Conservation (phyloP, 1,139 yeast genomes). For the Debaryomyces subglobosus region DNA sequence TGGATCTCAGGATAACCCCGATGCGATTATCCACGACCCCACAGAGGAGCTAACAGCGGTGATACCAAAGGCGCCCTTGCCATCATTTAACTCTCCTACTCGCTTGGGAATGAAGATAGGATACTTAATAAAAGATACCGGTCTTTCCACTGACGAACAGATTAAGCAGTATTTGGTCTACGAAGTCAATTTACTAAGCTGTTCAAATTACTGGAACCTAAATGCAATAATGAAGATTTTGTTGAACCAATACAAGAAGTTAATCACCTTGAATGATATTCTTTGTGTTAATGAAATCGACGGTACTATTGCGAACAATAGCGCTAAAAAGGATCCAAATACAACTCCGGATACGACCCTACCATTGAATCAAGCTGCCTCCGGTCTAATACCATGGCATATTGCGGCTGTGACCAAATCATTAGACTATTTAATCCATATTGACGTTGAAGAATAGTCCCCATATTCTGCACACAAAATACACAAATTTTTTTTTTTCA, state of each 20-base stretch:
- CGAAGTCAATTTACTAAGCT: slow-evolving; percentile 69
- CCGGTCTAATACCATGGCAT: slow-evolving; percentile 74
- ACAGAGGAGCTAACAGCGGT: slow-evolving; percentile 65
- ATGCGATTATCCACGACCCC: slow-evolving; percentile 49
- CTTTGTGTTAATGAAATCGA: slow-evolving; percentile 37
- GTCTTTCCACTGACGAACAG: slow-evolving; percentile 11
- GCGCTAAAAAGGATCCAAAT: slow-evolving; percentile 8
- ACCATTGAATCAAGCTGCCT: slow-evolving; percentile 15
- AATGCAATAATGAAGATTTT: slow-evolving; percentile 60
- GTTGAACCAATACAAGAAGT: slow-evolving; percentile 66
- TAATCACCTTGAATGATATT: slow-evolving; percentile 55
- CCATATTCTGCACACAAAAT: slow-evolving; percentile 13
- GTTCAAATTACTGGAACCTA: slow-evolving; percentile 64
- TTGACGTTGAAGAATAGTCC: slow-evolving; percentile 38
- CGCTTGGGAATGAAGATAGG: slow-evolving; percentile 75
- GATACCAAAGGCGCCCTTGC: slow-evolving; percentile 61
- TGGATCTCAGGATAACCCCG: slow-evolving; percentile 16
- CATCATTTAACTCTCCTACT: slow-evolving; percentile 71
- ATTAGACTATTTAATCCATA: slow-evolving; percentile 50
- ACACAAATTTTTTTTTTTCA: background rate
- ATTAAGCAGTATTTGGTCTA: slow-evolving; percentile 34
- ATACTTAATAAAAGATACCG: slow-evolving; percentile 50
- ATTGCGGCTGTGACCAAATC: slow-evolving; percentile 73
- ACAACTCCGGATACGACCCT: slow-evolving; percentile 17
- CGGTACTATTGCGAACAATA: slow-evolving; percentile 16